Base-by-base conservation (phyloP, 2,329 filamentous ascomycete genomes). In the Helotiales sp. region DNA sequence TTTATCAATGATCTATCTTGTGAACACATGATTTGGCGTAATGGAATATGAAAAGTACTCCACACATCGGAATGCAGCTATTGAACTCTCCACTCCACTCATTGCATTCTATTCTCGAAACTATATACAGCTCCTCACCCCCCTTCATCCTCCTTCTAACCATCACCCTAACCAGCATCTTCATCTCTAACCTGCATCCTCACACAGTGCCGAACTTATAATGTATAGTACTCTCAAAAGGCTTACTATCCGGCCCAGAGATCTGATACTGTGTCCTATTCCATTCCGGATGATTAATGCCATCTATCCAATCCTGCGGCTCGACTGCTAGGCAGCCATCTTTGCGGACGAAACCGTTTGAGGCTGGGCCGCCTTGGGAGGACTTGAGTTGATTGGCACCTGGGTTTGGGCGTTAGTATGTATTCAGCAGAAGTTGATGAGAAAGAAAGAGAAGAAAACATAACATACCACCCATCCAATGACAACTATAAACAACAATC, bases 251-350 rank as follows among this genome's bases (percentile, higher is more conserved):
- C 9, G 84, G 84, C 36, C 73, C 77, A 63, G 75, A 86, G 61
- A 87, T 75, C 69, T 87, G 84, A 74, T 81, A 84, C 54, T 69
- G 69, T 48, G 79, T 75, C 60, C 92, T 84, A 61, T 84, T 84
- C 93, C 93, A 96, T 73, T 91, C 83, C 0, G 92, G 93, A 66
- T 95, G 84, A 76, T 96, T 96, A 76, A 97, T 95, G 31, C 82
- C 91, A 70, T 96, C 92, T 69, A 96, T 96, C 84, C 87, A 96
- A 72, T 93, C 91, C 78, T 97, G 85, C 9, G 93, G 90, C 77
- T 97, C 93, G 72, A 97, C 82, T 55, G 96, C 93, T 29, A 96
- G 71, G 72, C 93, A 97, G 27, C 91, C 91, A 69, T 92, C 91
- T 76, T 91, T 72, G 55, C 84, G 79, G 7, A 84, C 79, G 34